phyloP scores from a whole-genome alignment of 768 basidiomycete genomes.

The Trametes cinnabarina region DNA sequence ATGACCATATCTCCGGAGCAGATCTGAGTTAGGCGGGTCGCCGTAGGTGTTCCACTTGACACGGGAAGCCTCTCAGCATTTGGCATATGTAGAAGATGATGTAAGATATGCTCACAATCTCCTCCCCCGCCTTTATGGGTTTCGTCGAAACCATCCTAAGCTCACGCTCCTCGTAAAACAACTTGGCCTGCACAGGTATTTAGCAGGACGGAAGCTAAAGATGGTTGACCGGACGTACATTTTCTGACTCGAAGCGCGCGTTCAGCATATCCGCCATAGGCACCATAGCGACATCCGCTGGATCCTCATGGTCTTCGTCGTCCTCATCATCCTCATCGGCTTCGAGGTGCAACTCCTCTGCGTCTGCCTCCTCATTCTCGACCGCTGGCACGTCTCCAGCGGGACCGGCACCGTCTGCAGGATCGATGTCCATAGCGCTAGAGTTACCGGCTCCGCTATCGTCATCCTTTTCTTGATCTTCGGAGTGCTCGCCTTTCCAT shows the following conservation, averaged over 20 bases:
- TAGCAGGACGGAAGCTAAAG: no score
- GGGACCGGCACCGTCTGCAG: constrained; percentile 23
- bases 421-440: constrained; percentile 40
- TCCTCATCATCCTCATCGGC: constrained; percentile 28
- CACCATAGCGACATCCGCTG: constrained; percentile 81
- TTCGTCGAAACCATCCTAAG: constrained; percentile 83
- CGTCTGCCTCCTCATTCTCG: background rate
- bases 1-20: constrained; percentile 93
- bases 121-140: constrained; percentile 70
- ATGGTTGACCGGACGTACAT: constrained; percentile 65
- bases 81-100: background rate
- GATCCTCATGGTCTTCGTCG: constrained; percentile 54
- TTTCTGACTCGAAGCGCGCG: constrained; percentile 80
- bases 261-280: constrained; percentile 97
- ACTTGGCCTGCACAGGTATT: constrained; percentile 57
- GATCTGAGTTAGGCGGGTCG: constrained; percentile 87
- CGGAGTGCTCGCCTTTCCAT: constrained; percentile 36
- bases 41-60: constrained; percentile 93
- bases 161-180: constrained; percentile 72
- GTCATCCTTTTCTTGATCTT: constrained; percentile 34
- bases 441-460: constrained; percentile 28
- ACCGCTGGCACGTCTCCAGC: constrained; percentile 45
- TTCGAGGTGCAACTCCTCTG: constrained; percentile 7
- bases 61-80: background rate
- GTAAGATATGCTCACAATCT: constrained; percentile 81